Evolutionary conservation across 2,329 filamentous ascomycete genomes (phyloP), one percentile per base, ranked within the genome.

Genomic region (Lecanicillium sp.): DNA sequence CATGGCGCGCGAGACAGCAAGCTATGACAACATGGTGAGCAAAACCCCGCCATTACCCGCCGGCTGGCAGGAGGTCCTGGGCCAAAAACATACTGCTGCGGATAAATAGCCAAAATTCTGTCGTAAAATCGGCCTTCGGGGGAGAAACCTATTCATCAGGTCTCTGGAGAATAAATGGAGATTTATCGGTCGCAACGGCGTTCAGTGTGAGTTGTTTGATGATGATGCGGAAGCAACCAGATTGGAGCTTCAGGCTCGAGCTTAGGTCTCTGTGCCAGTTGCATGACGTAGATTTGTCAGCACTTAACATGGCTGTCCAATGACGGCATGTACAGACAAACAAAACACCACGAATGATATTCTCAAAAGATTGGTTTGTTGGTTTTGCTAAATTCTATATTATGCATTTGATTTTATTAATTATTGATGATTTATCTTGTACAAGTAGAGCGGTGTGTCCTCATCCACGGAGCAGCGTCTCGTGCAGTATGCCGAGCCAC

Each of bases 1-100:
- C 86, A 92, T 92, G 49, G 49, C 45, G 51, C 55, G 47, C 22
- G 51, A 51, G 43, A 46, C 33, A 32, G 47, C 41, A 22, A 33
- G 20, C 45, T 50, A 43, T 33, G 20, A 32, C 22, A 42, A 42
- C 18, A 33, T 27, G 13, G 29, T 29, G 17, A 40, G 29, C 20
- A 30, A 7, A 29, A 33, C 14, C 19, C 25, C 12, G 14, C 8
- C 17, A 14, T 31, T 20, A 25, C 18, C 29, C 8, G 6, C 17
- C 28, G 29, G 28, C 10, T 5, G 25, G 17, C 13, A 14, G 14
- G 15, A 22, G 8, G 33, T 13, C 5, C 25, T 11, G 9, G 17
- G 13, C 6, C 11, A n/a, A 17, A 33, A 33, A 36, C 40, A 25
- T 42, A 39, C 40, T 31, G 36, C 25, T 19, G 34, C 25, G 29